Base-by-base conservation (phyloP, 352 stramenopile genomes). In the Pythium utonaiense region DNA sequence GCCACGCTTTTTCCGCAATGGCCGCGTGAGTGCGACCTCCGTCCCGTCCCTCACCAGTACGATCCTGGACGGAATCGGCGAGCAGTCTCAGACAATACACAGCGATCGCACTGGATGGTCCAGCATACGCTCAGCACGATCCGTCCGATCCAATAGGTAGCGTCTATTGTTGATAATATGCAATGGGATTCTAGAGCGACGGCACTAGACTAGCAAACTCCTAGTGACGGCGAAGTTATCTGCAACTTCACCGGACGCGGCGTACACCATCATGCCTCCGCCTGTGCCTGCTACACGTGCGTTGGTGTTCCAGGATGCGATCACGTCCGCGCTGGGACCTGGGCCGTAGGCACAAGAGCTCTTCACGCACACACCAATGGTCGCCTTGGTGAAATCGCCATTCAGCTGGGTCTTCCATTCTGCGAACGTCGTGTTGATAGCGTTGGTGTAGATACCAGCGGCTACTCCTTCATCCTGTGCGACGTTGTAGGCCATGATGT, bases 401-500 rank as follows among this genome's bases (percentile, higher is more conserved):
- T 67, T 62, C 5, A 89, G 62, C 36, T 83, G 69, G 38, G 45
- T 64, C 3, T 51, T 48, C 80, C 80, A 93, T 17, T 72, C 70
- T 19, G 57, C 60, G 47, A 93, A 93, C 5, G 78, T 90, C 1
- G 79, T 71, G 17, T 64, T 74, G 27, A 77, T 55, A 19, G 83
- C 83, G 1, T 72, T 64, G 2, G 69, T 71, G 28, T 93, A 93
- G 44, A 89, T 67, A 0, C 22, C 55, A 3, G 77, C 78, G 5
- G 83, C 83, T 0, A 53, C 69, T 1, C 38, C 54, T 6, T 64
- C 63, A 42, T 89, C 69, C 25, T 71, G 8, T 14, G 87, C 74
- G 40, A 89, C 76, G 54, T 93, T 93, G 71, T 93, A 93, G 38
- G 82, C 74, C 83, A 93, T 93, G 60, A 93, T 88, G 64, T 93